Evolutionary conservation across 148 eudicot species (phyloP), one percentile per base, ranked within the genome.

Genomic region (Rhododendron simsii): DNA sequence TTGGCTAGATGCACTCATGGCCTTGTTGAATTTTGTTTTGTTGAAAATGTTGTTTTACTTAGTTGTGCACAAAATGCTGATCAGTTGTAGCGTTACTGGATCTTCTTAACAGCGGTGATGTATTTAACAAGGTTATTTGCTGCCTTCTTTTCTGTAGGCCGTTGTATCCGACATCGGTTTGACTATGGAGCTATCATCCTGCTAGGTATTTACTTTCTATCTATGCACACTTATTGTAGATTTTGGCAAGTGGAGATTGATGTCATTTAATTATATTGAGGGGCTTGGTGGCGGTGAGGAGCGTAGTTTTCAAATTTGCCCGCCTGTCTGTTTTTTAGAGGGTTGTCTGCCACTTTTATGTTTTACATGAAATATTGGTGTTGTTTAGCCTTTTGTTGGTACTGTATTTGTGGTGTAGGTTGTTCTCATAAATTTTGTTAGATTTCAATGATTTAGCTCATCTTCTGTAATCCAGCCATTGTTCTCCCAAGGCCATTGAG

Each of bases 121-220:
- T 85, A 81, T 81, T 82, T 73, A n/a, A 89, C 51, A 41, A 39
- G 87, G 57, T 87, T 81, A 47, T 80, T 84, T 53, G 86, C 48
- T 86, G 80, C 37, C 78, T 88, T 88, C 50, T 87, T 83, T 77
- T 86, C 55, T 88, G 90, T 85, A 97, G 99, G 99, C 16, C 97
- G 99, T 65, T 97, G 99, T 90, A 97, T 97, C 85, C 92, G 99
- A 55, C 98, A 97, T 84, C 95, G 89, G 88, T 90, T 75, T 82
- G 99, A 97, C 92, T 94, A 93, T 91, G 99, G 99, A 87, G 99
- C 98, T 57, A 86, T 97, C 90, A 95, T 97, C 85, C 93, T 95
- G 78, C 90, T 97, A 92, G 99, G 99, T 97, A 93, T 84, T 82
- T 83, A 30, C 80, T 57, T 8, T 82, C 71, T 50, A 65, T 80